Evolutionary conservation across 2,329 filamentous ascomycete genomes (phyloP), one percentile per base, ranked within the genome.

Genomic region (Zasmidium citrigriseum): DNA sequence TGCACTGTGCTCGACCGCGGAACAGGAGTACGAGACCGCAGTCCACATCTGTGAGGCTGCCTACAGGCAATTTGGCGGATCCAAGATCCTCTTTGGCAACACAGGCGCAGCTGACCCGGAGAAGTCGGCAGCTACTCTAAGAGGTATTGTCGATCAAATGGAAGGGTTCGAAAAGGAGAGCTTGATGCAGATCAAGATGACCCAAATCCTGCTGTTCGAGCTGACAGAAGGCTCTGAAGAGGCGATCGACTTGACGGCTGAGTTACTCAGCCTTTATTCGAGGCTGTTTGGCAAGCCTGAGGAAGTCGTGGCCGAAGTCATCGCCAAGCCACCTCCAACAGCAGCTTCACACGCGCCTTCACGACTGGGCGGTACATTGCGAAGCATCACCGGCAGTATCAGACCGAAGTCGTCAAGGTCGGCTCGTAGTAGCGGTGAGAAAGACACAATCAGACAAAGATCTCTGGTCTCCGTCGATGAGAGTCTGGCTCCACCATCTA

Each of bases 131-230:
- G 29, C 47, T 12, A 27, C 38, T 23, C 72, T 68, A 52, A 65
- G 66, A 62, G 86, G 87, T 2, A 71, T 90, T 48, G 82, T 96
- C 0, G 89, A 93, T 64, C 86, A 90, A 46, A 90, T 97, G 86
- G 89, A 91, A 62, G 85, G 87, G 58, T 85, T 86, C 23, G 93
- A 98, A 71, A 96, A 92, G 70, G 90, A 93, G 73, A 85, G 86
- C 50, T 88, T 99, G 45, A 77, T 99, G n/a, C 90, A 98, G 73
- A 87, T 97, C 61, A 96, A 96, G 74, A 96, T 98, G 85, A 97
- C 93, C 11, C 93, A 98, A 69, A 80, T 99, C 59, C 84, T 89
- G 3, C 82, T 99, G 20, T 76, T 95, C 2, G 93, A 98, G 74
- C 78, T 95, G 16, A 78, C 91, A 2, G 92, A 97, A 71, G 92